Conservation (phyloP, 2,329 filamentous ascomycete species). For the Aspergillus sp. region DNA sequence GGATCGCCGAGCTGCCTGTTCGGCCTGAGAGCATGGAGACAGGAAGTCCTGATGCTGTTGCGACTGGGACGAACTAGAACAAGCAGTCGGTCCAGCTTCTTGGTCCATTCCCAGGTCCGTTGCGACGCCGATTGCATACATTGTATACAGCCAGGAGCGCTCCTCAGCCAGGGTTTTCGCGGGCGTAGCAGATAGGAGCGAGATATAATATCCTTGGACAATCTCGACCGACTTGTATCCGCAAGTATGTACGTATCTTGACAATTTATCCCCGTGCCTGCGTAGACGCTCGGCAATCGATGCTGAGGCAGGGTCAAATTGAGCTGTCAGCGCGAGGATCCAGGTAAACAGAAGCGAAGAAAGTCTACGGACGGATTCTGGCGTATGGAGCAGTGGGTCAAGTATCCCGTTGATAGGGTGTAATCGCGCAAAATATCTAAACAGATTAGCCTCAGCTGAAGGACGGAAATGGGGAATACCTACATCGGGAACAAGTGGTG, state of each 20-base stretch:
- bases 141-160: conserved; percentile 31
- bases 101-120: conserved; percentile 29
- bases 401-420: conserved; percentile 33
- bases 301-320: conserved; percentile 25
- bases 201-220: conserved; percentile 34
- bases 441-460: neutral
- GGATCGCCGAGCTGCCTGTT: neutral
- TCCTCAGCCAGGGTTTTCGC: conserved; percentile 27
- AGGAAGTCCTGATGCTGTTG: neutral
- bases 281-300: conserved; percentile 25
- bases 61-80: neutral
- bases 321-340: conserved; percentile 31
- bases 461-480: neutral
- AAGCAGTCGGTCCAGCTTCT: neutral
- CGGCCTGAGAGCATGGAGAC: neutral
- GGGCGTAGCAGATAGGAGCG: conserved; percentile 27
- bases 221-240: conserved; percentile 33
- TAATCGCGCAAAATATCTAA: conserved; percentile 28
- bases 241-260: conserved; percentile 26
- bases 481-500: conserved; percentile 28
- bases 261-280: conserved; percentile 30
- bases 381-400: conserved; percentile 29
- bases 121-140: conserved; percentile 29
- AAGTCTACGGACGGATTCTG: conserved; percentile 24
- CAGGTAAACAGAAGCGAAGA: conserved; percentile 33